A percentile compares a stretch with the other conserved stretches of the same genome.
phyloP scores from a whole-genome alignment of 257 asterid genomes.

The Anisodus tanguticus region DNA sequence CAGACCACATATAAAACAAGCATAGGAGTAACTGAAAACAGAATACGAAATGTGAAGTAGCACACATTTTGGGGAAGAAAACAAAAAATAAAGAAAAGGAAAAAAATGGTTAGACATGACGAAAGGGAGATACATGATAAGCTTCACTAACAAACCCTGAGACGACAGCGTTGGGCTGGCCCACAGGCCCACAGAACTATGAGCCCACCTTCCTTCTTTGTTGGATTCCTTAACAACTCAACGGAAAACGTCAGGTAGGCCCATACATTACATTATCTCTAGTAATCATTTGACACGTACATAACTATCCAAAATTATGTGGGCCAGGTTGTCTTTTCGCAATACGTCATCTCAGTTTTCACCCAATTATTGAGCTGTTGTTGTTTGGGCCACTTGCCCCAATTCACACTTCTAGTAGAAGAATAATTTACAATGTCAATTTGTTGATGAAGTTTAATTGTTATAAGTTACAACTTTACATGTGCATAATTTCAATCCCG shows the following conservation, averaged over 20 bases:
- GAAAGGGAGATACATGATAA: not conserved
- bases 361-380: not conserved
- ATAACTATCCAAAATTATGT: not conserved
- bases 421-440: not conserved
- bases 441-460: too few species aligned
- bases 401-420: not conserved
- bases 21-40: not conserved
- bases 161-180: constrained; percentile 2
- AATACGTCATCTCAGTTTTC: not conserved
- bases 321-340: not conserved
- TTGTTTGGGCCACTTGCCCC: not conserved
- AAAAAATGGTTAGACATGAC: not conserved
- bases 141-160: not conserved
- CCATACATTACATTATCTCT: too few species aligned
- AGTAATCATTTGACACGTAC: not conserved
- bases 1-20: not conserved
- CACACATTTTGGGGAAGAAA: not conserved
- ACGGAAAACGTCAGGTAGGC: constrained; percentile 1
- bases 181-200: not conserved
- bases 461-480: not conserved
- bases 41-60: not conserved
- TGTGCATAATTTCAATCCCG: not conserved
- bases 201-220: constrained; percentile 30
- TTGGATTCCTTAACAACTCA: constrained; percentile 21
- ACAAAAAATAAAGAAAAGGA: not conserved